Evolutionary conservation across 2,329 filamentous ascomycete genomes (phyloP), one percentile per base, ranked within the genome.

Genomic region (Xylaria sp.): DNA sequence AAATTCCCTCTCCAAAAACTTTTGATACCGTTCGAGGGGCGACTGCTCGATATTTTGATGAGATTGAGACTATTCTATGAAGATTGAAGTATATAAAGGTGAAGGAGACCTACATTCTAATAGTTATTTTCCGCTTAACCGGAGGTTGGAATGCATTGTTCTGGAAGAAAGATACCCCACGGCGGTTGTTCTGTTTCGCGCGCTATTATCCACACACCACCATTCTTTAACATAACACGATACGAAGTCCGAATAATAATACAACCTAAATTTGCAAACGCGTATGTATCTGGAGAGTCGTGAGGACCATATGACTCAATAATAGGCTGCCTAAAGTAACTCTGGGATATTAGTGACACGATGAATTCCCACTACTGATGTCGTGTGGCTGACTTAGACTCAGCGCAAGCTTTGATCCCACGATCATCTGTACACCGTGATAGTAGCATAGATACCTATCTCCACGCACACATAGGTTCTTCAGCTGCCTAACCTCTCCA

Each of bases 121-220:
- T 43, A 49, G 48, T 64, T 63, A 48, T 69, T 66, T 61, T 54
- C 64, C 67, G 49, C 52, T 67, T 64, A 68, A 48, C 51, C 41
- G 62, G 58, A 67, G 61, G 64, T 67, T 64, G 64, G 54, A 61
- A 70, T 63, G 70, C 68, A 70, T 72, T 70, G 55, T 70, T 66
- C 62, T 65, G 66, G 68, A 66, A 67, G 68, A 64, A 70, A 72
- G 70, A 72, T 72, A 72, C 70, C 70, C 70, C 66, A 72, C 70
- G 68, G 68, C 70, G 70, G 68, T 66, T 60, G 56, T 67, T 64
- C 36, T 63, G 57, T 66, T 63, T 71, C 67, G 46, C 43, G 43
- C 64, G 62, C 56, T 55, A 58, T 39, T 60, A 59, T 36, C 59
- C 28, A 66, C 28, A n/a, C 49, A 55, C 54, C 61, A 49, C 64